Percentiles rank a stretch among this genome's conserved stretches.
Evolutionary conservation across 2,329 filamentous ascomycete genomes (phyloP).

Genomic region (Alternaria arbusti): DNA sequence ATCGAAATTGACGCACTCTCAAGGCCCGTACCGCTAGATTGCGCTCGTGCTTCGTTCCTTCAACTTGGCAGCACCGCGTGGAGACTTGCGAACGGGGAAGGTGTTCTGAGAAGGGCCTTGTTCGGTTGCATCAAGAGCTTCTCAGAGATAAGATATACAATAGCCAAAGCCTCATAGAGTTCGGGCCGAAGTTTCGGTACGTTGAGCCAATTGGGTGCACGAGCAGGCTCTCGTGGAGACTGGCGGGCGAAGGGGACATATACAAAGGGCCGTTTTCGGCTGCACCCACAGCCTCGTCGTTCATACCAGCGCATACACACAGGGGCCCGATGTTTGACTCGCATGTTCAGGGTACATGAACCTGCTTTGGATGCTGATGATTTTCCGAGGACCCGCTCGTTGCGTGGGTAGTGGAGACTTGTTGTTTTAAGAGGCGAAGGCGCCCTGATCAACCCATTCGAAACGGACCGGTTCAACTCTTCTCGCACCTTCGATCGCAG

Average conservation of each 20-base stretch:
- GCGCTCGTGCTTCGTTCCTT: background rate
- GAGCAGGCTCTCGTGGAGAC: background rate
- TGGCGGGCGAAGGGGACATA: background rate
- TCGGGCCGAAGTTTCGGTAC: background rate
- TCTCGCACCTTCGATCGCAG: background rate
- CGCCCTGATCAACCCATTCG: too few relatives aligned
- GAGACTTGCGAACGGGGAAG: background rate
- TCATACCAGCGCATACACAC: background rate
- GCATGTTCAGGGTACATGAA: background rate
- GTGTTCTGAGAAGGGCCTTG: constrained; percentile 2
- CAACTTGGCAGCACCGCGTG: background rate
- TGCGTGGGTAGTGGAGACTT: background rate
- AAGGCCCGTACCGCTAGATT: background rate
- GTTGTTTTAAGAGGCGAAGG: background rate
- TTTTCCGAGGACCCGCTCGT: background rate
- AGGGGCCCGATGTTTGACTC: background rate
- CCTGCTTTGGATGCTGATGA: background rate
- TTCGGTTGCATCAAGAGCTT: background rate
- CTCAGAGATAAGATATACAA: background rate
- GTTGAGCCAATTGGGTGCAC: background rate
- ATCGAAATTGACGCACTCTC: background rate
- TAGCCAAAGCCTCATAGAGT: background rate
- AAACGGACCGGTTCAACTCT: background rate
- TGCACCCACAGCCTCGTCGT: background rate
- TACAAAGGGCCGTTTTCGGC: constrained; percentile 9